These are phyloP conservation scores for Podospora pseudoanserina DNA, from an alignment of 495 filamentous ascomycete genomes.

Conservation along the genomic window DNA sequence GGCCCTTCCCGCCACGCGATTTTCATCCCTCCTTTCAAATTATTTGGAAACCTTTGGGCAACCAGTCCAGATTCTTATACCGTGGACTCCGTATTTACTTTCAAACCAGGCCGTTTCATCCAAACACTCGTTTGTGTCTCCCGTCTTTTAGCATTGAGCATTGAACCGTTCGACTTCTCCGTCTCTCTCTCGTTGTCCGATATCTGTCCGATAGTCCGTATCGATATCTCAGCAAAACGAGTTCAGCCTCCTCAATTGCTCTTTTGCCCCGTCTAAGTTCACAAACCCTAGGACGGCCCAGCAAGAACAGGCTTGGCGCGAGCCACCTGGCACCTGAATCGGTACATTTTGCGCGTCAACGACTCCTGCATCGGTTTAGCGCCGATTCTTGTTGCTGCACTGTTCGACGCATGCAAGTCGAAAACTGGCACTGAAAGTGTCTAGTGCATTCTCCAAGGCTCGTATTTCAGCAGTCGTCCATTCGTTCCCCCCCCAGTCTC, in stretches of 20 bases:
- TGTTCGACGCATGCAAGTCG: slow-evolving; percentile 5
- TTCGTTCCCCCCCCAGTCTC: slow-evolving; percentile 1
- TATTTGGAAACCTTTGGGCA: slow-evolving; percentile 20
- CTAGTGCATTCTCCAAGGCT: slow-evolving; percentile 9
- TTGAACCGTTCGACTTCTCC: slow-evolving; percentile 1
- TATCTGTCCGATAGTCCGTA: neutral
- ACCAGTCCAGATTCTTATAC: neutral
- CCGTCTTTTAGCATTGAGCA: neutral
- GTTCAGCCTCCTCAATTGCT: neutral
- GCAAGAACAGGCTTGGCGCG: neutral
- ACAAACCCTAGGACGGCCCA: neutral
- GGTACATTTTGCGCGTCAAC: neutral
- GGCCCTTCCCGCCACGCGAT: slow-evolving; percentile 16
- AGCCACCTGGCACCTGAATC: slow-evolving; percentile 7
- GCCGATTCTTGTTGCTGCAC: slow-evolving; percentile 12
- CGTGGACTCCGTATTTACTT: neutral
- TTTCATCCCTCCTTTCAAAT: slow-evolving; percentile 14
- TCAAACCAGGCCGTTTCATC: slow-evolving; percentile 14
- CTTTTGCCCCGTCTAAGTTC: neutral
- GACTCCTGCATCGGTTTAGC: slow-evolving; percentile 12
- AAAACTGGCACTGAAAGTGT: neutral
- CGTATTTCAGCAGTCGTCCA: slow-evolving; percentile 14
- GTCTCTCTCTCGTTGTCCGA: neutral
- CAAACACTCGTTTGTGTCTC: slow-evolving; percentile 17
- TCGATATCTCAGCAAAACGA: neutral